These are phyloP conservation scores for Saccharum officinarum DNA, from an alignment of 176 grass and related monocot genomes.

Conservation along the genomic window DNA sequence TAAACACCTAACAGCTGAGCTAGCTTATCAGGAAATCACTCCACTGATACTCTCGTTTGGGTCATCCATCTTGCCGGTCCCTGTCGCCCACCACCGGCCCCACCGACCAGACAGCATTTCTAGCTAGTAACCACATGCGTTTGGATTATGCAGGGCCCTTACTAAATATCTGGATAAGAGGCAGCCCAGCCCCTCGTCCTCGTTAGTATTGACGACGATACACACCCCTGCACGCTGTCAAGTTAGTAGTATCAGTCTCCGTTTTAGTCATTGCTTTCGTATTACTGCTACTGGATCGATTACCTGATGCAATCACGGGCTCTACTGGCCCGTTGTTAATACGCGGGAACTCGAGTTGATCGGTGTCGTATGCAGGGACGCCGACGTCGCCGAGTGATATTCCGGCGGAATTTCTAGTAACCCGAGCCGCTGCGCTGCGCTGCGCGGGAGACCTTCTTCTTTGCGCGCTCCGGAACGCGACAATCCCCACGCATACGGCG, in stretches of 20 bases:
- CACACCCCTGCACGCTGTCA: constrained; percentile 14
- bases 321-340: neutral
- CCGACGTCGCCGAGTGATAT: no score
- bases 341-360: neutral
- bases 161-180: constrained; percentile 15
- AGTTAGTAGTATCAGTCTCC: neutral
- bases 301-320: neutral
- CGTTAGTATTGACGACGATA: neutral
- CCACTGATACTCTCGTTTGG: neutral
- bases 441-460: neutral
- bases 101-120: neutral
- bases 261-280: neutral
- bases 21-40: neutral
- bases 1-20: neutral
- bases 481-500: constrained; percentile 36
- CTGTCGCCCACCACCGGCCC: constrained; percentile 29
- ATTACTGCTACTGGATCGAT: neutral
- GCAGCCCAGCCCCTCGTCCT: neutral
- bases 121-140: constrained; percentile 2
- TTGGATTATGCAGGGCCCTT: constrained; percentile 9
- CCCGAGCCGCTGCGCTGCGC: neutral
- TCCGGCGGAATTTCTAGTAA: constrained; percentile 11
- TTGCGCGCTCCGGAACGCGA: constrained; percentile 40
- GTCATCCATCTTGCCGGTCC: constrained; percentile 3
- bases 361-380: neutral